Evolutionary conservation across 768 basidiomycete species (phyloP).

Genomic region (Agaricus subrufescens): DNA sequence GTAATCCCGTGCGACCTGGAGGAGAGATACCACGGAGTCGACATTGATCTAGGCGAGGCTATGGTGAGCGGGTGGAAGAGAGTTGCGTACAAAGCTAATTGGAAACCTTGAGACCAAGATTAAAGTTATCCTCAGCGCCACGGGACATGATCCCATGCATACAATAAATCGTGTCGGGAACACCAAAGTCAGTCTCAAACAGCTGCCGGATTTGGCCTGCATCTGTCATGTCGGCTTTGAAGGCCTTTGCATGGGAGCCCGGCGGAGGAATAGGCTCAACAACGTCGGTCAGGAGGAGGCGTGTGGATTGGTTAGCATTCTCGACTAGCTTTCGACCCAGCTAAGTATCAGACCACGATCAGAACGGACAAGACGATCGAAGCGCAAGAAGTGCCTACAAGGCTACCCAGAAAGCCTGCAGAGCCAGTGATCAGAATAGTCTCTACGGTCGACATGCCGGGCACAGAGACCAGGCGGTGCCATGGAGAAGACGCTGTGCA

Average conservation of each 20-base stretch:
- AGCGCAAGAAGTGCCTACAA: conserved; percentile 22
- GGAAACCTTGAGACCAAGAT: conserved; percentile 42
- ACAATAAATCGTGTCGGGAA: conserved; percentile 43
- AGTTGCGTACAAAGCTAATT: neutral
- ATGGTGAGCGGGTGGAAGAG: neutral
- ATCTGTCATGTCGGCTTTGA: conserved; percentile 39
- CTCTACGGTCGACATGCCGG: conserved; percentile 13
- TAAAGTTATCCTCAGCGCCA: conserved; percentile 57
- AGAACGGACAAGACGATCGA: neutral
- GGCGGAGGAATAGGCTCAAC: conserved; percentile 29
- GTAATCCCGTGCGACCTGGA: conserved; percentile 33
- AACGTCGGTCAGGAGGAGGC: conserved; percentile 50
- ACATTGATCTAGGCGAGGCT: conserved; percentile 42
- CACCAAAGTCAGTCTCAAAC: conserved; percentile 33
- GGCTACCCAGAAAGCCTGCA: conserved; percentile 34
- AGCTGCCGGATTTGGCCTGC: conserved; percentile 27
- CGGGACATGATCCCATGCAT: conserved; percentile 62
- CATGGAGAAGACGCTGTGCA: too few relatives aligned
- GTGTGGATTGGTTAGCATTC: conserved; percentile 27
- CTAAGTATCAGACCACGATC: conserved; percentile 23
- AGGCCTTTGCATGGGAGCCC: conserved; percentile 21
- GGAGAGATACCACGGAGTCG: conserved; percentile 45
- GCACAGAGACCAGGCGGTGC: neutral
- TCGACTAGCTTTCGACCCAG: conserved; percentile 21
- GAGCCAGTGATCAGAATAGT: conserved; percentile 41